These are phyloP conservation scores for Phytopythium mirpurense DNA, from an alignment of 352 stramenopile species.

Conservation along the genomic window DNA sequence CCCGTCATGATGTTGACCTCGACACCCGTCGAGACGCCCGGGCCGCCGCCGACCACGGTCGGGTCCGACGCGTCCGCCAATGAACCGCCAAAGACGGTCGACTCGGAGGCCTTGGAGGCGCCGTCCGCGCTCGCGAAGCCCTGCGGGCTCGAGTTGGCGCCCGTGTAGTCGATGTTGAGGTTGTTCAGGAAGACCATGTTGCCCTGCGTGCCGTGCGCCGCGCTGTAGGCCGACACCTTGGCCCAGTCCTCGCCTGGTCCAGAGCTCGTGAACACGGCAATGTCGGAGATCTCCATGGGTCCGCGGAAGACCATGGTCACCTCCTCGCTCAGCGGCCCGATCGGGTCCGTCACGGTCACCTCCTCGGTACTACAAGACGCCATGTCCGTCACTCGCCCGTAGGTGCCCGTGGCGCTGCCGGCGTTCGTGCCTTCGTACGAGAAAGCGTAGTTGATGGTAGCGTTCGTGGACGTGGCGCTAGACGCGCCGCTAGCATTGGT, in stretches of 20 bases:
- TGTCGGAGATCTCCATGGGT: conserved; percentile 50
- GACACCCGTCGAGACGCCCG: conserved; percentile 49
- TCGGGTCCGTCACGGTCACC: conserved; percentile 24
- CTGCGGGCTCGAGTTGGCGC: conserved; percentile 31
- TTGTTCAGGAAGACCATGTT: conserved; percentile 63
- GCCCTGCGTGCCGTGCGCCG: conserved; percentile 15
- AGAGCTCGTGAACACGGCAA: conserved; percentile 34
- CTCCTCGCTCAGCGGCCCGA: conserved; percentile 45
- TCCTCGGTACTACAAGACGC: conserved; percentile 29
- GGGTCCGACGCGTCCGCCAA: conserved; percentile 46
- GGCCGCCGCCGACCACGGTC: conserved; percentile 26
- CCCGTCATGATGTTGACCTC: conserved; percentile 74
- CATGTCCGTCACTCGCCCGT: conserved; percentile 34
- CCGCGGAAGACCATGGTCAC: conserved; percentile 47
- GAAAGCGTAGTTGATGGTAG: conserved; percentile 34
- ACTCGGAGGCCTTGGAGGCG: conserved; percentile 12
- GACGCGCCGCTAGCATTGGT: conserved; percentile 12
- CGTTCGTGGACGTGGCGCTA: conserved; percentile 23
- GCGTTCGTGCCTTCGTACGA: conserved; percentile 27
- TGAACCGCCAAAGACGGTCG: conserved; percentile 28
- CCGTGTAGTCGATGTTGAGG: conserved; percentile 43
- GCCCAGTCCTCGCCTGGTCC: conserved; percentile 22
- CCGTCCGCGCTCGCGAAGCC: conserved; percentile 30
- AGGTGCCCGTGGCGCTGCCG: conserved; percentile 30
- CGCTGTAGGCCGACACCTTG: conserved; percentile 37